Base-by-base conservation (phyloP, 2,329 filamentous ascomycete genomes). In the Cladorrhinum sp. region DNA sequence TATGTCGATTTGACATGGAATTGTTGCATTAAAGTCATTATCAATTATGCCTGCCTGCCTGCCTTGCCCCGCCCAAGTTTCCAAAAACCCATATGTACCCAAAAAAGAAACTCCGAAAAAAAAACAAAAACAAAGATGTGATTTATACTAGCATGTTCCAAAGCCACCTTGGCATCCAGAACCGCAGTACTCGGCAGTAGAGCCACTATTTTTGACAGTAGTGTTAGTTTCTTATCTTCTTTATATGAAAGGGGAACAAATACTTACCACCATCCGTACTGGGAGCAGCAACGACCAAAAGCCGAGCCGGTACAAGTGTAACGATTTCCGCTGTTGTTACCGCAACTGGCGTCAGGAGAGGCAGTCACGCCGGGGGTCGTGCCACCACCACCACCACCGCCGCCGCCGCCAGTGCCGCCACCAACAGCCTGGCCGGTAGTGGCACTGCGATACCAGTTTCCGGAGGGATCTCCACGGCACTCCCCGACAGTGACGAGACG, bases 401-500 rank as follows among this genome's bases (percentile, higher is more conserved):
- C 51, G 9, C 52, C 41, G 13, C 55, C 41, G 25, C 53, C 51
- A 10, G 45, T 22, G 13, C 55, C 55, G 7, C 59, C 59, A 12
- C 55, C 55, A 27, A 50, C 38, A 41, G 59, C 50, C 3, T 25
- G 49, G 8, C 62, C 62, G 8, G 62, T 64, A 10, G 20, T 29
- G 12, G 55, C 55, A 20, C 61, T 45, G 23, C 59, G 41, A 66
- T 82, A 82, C 80, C 79, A 82, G 52, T 75, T 71, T 12, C 67
- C 71, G 7, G 60, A 59, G 5, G 81, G 70, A 61, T 86, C 82
- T 0, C 78, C 78, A 18, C 86, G 73, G 60, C 83, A 86, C 60
- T 85, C 79, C 0, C 82, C 84, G 4, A 85, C 78, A 0, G 82
- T 82, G 25, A 82, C 80, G 50, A 78, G 76, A 18, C 67, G 69